These are phyloP conservation scores for Coelastrella sp. DNA, from an alignment of 139 green algal genomes.

Conservation along the genomic window DNA sequence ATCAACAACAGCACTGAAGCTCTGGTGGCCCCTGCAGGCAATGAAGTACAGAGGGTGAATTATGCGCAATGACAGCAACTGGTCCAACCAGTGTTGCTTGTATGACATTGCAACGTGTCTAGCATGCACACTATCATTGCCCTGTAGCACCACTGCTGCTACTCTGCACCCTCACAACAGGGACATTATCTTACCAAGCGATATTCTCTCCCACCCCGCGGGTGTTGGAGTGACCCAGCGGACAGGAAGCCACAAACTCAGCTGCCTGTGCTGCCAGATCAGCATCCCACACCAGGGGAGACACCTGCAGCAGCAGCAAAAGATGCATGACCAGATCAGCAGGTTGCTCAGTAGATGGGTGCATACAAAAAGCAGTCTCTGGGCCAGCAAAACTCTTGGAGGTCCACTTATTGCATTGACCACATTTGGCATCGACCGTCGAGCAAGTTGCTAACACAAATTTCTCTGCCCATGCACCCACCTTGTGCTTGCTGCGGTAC, in stretches of 20 bases:
- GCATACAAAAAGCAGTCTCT: too few species aligned
- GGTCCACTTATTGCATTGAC: too few species aligned
- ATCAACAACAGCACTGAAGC: constrained; percentile 7
- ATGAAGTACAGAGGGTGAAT: background rate
- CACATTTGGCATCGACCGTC: too few species aligned
- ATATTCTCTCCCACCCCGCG: constrained; percentile 38
- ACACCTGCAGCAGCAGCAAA: background rate
- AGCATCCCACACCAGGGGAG: constrained; percentile 30
- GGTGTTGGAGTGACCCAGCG: background rate
- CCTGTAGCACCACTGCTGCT: too few species aligned
- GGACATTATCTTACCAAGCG: background rate
- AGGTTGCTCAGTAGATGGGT: background rate
- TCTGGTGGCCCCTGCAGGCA: constrained; percentile 16
- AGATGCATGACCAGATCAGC: background rate
- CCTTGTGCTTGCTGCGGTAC: constrained; percentile 18
- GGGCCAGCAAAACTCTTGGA: too few species aligned
- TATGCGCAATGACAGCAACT: background rate
- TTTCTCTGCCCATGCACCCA: background rate
- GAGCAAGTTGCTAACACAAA: background rate
- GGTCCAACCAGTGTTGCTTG: background rate
- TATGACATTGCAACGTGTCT: background rate
- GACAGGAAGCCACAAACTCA: constrained; percentile 9
- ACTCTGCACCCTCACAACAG: background rate
- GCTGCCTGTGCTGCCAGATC: constrained; percentile 33
- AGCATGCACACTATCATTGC: background rate